These are phyloP conservation scores for Eutypella sp. DNA, from an alignment of 2,329 filamentous ascomycete genomes.

Conservation along the genomic window DNA sequence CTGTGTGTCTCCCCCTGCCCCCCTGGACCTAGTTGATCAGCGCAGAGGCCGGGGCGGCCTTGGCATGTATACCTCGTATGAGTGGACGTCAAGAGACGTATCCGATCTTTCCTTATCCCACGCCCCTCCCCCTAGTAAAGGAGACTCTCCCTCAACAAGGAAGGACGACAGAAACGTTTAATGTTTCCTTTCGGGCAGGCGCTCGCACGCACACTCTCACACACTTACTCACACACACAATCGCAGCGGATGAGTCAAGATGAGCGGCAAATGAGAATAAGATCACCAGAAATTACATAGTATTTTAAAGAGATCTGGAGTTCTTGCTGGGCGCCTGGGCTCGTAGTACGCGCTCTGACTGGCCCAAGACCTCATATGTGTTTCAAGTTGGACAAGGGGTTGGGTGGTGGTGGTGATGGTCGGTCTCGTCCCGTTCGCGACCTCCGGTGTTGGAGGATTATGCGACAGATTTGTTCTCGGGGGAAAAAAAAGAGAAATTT, in stretches of 20 bases:
- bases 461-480: no score
- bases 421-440: no score
- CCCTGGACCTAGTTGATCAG: not conserved
- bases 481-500: no score
- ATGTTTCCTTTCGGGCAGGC: not conserved
- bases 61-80: not conserved
- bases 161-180: not conserved
- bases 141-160: not conserved
- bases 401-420: no score
- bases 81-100: no score
- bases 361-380: not conserved
- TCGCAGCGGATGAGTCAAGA: no score
- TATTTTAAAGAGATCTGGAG: not conserved
- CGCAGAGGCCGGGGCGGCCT: not conserved
- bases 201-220: not conserved
- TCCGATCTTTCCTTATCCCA: not conserved
- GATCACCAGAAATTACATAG: no score
- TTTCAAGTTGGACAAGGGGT: conserved; percentile 1
- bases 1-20: not conserved
- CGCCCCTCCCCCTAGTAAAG: not conserved
- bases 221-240: no score
- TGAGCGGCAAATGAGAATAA: no score
- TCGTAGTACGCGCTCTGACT: not conserved
- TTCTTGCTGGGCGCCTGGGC: not conserved
- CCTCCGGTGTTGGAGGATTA: no score